Evolutionary conservation across 768 basidiomycete species (phyloP).

Genomic region (Lentinula aciculospora): DNA sequence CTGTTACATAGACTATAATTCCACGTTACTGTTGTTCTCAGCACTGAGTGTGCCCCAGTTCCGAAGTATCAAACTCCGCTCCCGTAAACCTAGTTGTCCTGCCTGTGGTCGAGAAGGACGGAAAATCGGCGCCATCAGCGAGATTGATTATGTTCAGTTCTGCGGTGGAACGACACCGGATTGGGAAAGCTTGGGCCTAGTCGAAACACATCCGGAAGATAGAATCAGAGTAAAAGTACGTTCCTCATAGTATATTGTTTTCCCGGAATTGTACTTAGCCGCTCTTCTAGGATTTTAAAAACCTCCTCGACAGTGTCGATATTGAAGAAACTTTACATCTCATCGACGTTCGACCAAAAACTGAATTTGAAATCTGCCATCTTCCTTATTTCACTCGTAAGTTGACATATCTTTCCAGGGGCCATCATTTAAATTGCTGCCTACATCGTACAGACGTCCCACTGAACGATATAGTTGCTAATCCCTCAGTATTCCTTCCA

Average conservation of each 20-base stretch:
- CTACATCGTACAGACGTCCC: constrained; percentile 56
- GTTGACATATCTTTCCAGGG: constrained; percentile 16
- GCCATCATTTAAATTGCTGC: neutral
- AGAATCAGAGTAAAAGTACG: constrained; percentile 42
- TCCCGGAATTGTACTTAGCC: neutral
- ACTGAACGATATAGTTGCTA: constrained; percentile 53
- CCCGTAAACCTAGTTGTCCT: constrained; percentile 62
- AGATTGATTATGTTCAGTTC: constrained; percentile 78
- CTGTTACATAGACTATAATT: constrained; percentile 41
- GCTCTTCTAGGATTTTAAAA: constrained; percentile 41
- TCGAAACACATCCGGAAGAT: constrained; percentile 29
- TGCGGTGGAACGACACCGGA: constrained; percentile 73
- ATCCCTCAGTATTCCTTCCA: constrained; percentile 46
- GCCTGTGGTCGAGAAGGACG: constrained; percentile 62
- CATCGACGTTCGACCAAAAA: constrained; percentile 75
- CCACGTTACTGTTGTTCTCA: constrained; percentile 70
- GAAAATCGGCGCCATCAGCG: constrained; percentile 39
- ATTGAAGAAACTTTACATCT: constrained; percentile 36
- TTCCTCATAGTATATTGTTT: neutral
- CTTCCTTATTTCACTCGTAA: constrained; percentile 71
- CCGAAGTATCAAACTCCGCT: constrained; percentile 76
- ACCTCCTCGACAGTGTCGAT: constrained; percentile 23
- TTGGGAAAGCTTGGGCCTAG: constrained; percentile 54
- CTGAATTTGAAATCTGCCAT: constrained; percentile 84
- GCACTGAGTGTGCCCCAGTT: constrained; percentile 69